Evolutionary conservation across 2,329 filamentous ascomycete genomes (phyloP).

Genomic region (Emmonsia crescens): DNA sequence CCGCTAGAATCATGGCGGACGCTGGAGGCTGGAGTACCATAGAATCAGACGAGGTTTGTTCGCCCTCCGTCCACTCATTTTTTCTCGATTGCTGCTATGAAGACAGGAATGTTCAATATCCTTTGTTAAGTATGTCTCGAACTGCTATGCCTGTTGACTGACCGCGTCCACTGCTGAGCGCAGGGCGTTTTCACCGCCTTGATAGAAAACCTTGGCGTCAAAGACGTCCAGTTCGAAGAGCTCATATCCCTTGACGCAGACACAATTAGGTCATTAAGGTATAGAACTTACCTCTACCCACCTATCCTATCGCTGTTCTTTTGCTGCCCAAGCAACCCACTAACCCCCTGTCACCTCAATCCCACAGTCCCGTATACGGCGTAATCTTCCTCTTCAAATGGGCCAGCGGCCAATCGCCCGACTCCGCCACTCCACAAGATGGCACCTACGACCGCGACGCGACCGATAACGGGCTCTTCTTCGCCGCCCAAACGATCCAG

Average conservation of each 20-base stretch:
- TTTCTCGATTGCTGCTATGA: not conserved
- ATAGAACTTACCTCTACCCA: slow-evolving; percentile 5
- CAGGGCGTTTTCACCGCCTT: slow-evolving; percentile 96
- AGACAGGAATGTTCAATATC: not conserved
- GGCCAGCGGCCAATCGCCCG: slow-evolving; percentile 48
- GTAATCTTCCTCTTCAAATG: slow-evolving; percentile 99
- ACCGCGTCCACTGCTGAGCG: slow-evolving; percentile 4
- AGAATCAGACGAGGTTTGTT: slow-evolving; percentile 83
- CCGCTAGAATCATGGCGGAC: slow-evolving; percentile 49
- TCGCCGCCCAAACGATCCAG: slow-evolving; percentile 93
- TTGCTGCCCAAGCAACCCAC: not conserved
- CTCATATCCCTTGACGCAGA: slow-evolving; percentile 78
- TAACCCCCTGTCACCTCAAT: slow-evolving; percentile 3
- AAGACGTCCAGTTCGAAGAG: slow-evolving; percentile 94
- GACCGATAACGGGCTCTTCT: slow-evolving; percentile 65
- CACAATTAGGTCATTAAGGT: slow-evolving; percentile 35
- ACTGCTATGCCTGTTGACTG: slow-evolving; percentile 3
- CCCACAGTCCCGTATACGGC: slow-evolving; percentile 64
- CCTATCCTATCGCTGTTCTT: not conserved
- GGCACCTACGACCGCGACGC: slow-evolving; percentile 70
- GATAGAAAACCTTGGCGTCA: slow-evolving; percentile 82
- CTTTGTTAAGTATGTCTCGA: not conserved
- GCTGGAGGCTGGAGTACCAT: slow-evolving; percentile 84
- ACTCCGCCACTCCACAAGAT: slow-evolving; percentile 61
- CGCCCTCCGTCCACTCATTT: not conserved